Evolutionary conservation across 345 rosid species (phyloP).

Genomic region (Gossypium herbaceum): DNA sequence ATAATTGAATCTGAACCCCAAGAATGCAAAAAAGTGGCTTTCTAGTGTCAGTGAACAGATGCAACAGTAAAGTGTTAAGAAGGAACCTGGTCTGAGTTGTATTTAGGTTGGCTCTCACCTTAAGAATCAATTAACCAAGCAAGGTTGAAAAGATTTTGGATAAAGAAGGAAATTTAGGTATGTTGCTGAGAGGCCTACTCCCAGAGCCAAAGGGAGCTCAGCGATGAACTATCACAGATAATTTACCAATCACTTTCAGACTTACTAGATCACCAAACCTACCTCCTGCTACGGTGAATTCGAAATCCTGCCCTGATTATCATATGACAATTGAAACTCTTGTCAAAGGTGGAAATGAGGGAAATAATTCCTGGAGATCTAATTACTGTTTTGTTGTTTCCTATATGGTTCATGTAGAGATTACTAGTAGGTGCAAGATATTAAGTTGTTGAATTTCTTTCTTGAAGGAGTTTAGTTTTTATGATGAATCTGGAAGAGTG

Average conservation of each 20-base stretch:
- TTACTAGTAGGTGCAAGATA: not conserved
- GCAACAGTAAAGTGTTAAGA: conserved; percentile 36
- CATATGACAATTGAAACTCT: conserved; percentile 11
- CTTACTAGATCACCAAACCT: conserved; percentile 13
- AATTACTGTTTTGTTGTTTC: conserved; percentile 7
- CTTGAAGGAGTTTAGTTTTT: not conserved
- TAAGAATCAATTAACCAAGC: conserved; percentile 23
- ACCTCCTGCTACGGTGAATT: conserved; percentile 13
- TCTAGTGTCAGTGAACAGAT: conserved; percentile 33
- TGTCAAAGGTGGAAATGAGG: conserved; percentile 14
- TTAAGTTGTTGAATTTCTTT: not conserved
- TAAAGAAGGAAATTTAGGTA: conserved; percentile 26
- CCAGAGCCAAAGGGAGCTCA: not conserved
- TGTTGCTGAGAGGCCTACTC: conserved; percentile 15
- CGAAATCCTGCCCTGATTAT: conserved; percentile 18
- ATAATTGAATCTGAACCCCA: conserved; percentile 41
- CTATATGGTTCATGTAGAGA: conserved; percentile 2
- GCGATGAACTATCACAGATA: conserved; percentile 9
- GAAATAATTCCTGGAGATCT: conserved; percentile 18
- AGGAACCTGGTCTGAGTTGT: conserved; percentile 51
- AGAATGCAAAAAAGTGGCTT: conserved; percentile 24
- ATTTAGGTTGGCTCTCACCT: conserved; percentile 35
- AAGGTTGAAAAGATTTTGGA: conserved; percentile 27
- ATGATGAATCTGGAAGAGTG: not conserved
- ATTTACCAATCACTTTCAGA: not conserved